Conservation (phyloP, 768 basidiomycete genomes). For the Phlebiopsis gigantea region DNA sequence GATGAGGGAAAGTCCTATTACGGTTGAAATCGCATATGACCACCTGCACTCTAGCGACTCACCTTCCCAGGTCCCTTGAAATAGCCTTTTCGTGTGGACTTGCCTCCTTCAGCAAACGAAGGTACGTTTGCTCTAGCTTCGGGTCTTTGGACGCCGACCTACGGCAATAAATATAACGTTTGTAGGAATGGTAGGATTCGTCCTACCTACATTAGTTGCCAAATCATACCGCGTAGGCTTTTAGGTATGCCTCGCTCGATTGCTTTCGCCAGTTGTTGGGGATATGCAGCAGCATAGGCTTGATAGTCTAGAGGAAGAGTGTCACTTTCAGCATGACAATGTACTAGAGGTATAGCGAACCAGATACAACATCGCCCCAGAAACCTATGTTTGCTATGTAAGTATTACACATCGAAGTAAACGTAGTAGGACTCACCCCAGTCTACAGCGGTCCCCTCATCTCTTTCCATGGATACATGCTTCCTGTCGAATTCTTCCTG, state of each 20-base stretch:
- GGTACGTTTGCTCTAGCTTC: slow-evolving; percentile 78
- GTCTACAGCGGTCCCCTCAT: slow-evolving; percentile 50
- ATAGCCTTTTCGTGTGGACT: slow-evolving; percentile 95
- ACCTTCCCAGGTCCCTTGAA: slow-evolving; percentile 85
- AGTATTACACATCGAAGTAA: background rate
- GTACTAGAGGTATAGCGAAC: slow-evolving; percentile 62
- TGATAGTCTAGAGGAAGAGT: too few relatives aligned
- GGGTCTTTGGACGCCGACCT: slow-evolving; percentile 94
- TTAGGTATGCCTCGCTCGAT: slow-evolving; percentile 91
- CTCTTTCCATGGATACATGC: slow-evolving; percentile 44
- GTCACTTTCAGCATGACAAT: too few relatives aligned
- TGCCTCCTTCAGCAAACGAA: slow-evolving; percentile 72
- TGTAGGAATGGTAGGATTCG: background rate
- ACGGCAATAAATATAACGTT: background rate
- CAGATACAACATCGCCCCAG: slow-evolving; percentile 55
- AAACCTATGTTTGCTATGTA: background rate
- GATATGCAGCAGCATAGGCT: slow-evolving; percentile 70
- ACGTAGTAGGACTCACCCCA: slow-evolving; percentile 54
- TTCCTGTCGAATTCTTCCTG: slow-evolving; percentile 73
- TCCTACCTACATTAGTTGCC: slow-evolving; percentile 80
- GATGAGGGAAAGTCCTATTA: slow-evolving; percentile 88
- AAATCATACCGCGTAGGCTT: slow-evolving; percentile 89
- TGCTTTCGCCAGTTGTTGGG: slow-evolving; percentile 78
- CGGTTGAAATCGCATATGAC: background rate
- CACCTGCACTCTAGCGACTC: slow-evolving; percentile 8